These are phyloP conservation scores for Skeletonema costatum DNA, from an alignment of 108 stramenopile species.

Conservation along the genomic window DNA sequence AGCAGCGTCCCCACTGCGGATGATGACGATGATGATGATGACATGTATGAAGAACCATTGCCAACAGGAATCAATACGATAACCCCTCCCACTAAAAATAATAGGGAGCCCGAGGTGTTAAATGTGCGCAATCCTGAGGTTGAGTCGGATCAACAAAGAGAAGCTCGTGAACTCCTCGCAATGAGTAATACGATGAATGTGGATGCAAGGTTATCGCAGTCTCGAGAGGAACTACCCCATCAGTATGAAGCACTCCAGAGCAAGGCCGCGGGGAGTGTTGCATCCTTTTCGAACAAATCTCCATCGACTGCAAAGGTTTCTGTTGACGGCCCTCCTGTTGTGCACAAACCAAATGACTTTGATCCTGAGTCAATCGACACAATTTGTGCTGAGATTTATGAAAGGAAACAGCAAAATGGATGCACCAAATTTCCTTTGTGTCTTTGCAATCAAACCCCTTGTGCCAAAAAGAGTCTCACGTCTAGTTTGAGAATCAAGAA, in stretches of 20 bases:
- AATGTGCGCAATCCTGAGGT: background rate
- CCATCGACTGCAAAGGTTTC: background rate
- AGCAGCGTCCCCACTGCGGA: too few species aligned
- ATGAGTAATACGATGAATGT: background rate
- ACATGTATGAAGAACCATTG: background rate
- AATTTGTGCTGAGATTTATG: background rate
- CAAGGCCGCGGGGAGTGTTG: background rate
- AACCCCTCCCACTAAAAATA: background rate
- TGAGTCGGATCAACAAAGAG: background rate
- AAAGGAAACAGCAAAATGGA: background rate
- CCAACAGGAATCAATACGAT: background rate
- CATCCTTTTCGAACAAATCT: background rate
- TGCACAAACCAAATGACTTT: background rate
- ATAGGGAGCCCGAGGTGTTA: background rate
- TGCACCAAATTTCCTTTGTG: background rate
- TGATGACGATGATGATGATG: background rate
- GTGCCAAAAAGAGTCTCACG: background rate
- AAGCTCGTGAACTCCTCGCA: background rate
- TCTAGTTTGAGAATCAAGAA: background rate
- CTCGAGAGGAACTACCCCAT: background rate
- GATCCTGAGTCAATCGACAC: slow-evolving; percentile 1
- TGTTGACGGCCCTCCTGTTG: background rate
- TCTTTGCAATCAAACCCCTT: background rate
- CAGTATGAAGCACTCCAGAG: background rate
- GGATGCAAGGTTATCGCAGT: background rate